Percentiles rank a stretch among this genome's conserved stretches.
These are phyloP conservation scores for Prunus yedoensis DNA, from an alignment of 331 rosid genomes.

Conservation along the genomic window DNA sequence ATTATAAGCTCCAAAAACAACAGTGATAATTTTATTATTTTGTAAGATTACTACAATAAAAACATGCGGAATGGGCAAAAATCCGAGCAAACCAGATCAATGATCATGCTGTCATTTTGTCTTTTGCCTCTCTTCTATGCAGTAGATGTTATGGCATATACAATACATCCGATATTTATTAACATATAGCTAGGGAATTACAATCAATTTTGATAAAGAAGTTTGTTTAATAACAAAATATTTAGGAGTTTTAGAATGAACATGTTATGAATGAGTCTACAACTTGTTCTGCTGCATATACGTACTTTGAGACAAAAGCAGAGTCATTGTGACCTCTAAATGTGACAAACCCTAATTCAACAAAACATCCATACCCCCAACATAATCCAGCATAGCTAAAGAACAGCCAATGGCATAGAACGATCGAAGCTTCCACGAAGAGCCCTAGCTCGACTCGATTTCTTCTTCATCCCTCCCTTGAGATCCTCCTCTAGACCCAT, in stretches of 20 bases:
- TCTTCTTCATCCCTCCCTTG: conserved; percentile 35
- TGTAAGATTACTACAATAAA: too few relatives aligned
- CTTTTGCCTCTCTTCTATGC: neutral
- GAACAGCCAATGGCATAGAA: conserved; percentile 43
- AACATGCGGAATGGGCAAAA: too few relatives aligned
- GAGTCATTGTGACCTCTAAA: neutral
- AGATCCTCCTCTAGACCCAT: conserved; percentile 8
- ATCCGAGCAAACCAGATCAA: too few relatives aligned
- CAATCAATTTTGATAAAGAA: neutral
- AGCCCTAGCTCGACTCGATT: conserved; percentile 33
- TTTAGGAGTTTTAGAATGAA: neutral
- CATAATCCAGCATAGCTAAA: neutral
- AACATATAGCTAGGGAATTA: neutral
- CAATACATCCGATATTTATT: neutral
- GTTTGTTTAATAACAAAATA: neutral
- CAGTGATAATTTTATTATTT: too few relatives aligned
- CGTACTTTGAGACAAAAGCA: neutral
- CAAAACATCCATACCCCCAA: neutral
- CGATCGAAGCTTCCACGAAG: conserved; percentile 37
- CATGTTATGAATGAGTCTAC: neutral
- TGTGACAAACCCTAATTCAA: neutral
- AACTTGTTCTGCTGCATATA: neutral
- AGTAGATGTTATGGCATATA: neutral
- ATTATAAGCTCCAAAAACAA: too few relatives aligned
- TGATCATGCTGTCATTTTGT: too few relatives aligned